phyloP scores from a whole-genome alignment of 108 stramenopile genomes.

The Cyclotella cryptica region DNA sequence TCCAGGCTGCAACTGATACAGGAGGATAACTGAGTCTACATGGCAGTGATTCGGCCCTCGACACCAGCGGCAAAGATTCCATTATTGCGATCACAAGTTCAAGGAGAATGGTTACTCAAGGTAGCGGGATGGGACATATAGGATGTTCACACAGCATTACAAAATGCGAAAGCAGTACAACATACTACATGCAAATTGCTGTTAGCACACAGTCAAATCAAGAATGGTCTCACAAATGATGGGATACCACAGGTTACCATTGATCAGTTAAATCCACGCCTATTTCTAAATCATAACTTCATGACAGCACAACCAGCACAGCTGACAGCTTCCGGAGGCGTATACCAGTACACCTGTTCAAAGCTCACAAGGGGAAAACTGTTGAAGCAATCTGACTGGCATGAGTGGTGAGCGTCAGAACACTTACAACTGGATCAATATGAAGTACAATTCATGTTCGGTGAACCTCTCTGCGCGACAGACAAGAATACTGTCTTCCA shows the following conservation, averaged over 20 bases:
- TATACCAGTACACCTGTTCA: neutral
- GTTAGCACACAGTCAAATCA: no score
- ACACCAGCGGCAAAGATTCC: neutral
- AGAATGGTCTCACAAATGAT: no score
- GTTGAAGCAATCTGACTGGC: neutral
- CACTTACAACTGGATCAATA: neutral
- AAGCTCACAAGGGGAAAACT: neutral
- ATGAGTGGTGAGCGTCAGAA: neutral
- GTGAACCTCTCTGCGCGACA: neutral
- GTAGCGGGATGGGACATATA: no score
- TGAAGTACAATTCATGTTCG: no score
- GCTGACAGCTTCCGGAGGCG: neutral
- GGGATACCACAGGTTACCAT: neutral
- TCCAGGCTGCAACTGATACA: neutral
- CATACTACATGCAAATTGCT: no score
- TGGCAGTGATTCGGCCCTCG: neutral
- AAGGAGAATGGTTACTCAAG: neutral
- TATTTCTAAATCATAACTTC: neutral
- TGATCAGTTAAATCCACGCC: neutral
- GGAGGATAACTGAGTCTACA: neutral
- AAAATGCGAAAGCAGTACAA: no score
- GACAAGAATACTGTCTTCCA: neutral
- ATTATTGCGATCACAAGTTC: neutral
- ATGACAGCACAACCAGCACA: neutral
- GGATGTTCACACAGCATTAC: no score